Percentiles rank a stretch among this genome's conserved stretches.
Evolutionary conservation across 352 stramenopile genomes (phyloP).

Genomic region (Pythium coloratum): DNA sequence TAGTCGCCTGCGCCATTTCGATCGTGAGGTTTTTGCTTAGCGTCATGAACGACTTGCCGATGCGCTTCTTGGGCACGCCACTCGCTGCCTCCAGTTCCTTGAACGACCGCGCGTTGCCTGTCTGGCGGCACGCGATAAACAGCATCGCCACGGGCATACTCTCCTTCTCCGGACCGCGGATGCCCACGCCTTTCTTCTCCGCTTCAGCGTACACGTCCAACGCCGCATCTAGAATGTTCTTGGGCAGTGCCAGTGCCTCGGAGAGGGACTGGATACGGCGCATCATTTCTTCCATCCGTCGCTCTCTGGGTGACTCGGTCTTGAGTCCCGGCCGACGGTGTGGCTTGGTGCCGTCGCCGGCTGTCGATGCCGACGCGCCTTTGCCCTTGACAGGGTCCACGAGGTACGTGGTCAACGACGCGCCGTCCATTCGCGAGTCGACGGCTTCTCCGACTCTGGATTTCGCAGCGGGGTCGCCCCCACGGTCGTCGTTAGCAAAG

Average conservation of each 20-base stretch:
- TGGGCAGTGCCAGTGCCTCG: constrained; percentile 60
- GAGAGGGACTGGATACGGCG: constrained; percentile 65
- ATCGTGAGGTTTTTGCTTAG: constrained; percentile 55
- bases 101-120: constrained; percentile 59
- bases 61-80: constrained; percentile 68
- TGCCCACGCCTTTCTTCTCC: constrained; percentile 61
- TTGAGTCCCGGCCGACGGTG: constrained; percentile 68
- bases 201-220: constrained; percentile 73
- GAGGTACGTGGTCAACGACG: constrained; percentile 70
- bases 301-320: constrained; percentile 54
- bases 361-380: constrained; percentile 20
- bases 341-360: constrained; percentile 28
- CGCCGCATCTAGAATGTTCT: constrained; percentile 71
- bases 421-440: constrained; percentile 57
- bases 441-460: constrained; percentile 73
- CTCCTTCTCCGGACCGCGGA: constrained; percentile 64
- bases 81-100: constrained; percentile 82
- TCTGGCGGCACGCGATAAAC: constrained; percentile 76
- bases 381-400: constrained; percentile 59
- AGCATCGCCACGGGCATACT: constrained; percentile 65
- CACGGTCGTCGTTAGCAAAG: constrained; percentile 87
- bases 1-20: constrained; percentile 68
- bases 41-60: constrained; percentile 80
- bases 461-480: constrained; percentile 75
- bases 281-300: constrained; percentile 72